These are phyloP conservation scores for Plantago major DNA, from an alignment of 257 asterid genomes.

Conservation along the genomic window DNA sequence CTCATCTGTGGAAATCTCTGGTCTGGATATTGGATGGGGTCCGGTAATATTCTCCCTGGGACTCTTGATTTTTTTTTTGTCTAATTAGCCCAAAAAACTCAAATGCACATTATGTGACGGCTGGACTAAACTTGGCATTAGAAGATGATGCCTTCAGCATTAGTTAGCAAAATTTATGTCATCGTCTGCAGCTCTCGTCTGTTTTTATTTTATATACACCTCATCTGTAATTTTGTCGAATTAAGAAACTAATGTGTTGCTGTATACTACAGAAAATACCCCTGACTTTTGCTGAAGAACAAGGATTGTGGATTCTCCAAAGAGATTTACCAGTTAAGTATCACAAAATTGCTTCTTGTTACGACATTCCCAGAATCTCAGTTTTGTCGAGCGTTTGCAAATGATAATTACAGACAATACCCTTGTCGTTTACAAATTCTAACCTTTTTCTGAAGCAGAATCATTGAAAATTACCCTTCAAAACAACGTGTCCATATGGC, in stretches of 20 bases:
- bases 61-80: not conserved
- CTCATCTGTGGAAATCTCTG: constrained; percentile 71
- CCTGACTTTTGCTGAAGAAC: constrained; percentile 40
- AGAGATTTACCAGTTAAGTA: constrained; percentile 68
- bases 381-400: not conserved
- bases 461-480: too few species aligned
- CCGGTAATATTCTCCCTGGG: constrained; percentile 51
- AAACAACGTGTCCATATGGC: not conserved
- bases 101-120: not conserved
- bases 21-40: constrained; percentile 99
- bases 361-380: not conserved
- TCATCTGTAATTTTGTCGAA: not conserved
- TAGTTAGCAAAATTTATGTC: not conserved
- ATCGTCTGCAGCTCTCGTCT: too few species aligned
- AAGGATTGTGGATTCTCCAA: constrained; percentile 60
- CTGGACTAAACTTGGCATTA: not conserved
- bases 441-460: too few species aligned
- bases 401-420: not conserved
- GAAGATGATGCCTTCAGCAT: not conserved
- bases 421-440: too few species aligned
- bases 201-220: too few species aligned
- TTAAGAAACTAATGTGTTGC: constrained; percentile 10
- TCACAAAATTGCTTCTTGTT: not conserved
- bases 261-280: constrained; percentile 59
- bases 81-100: not conserved